phyloP scores from a whole-genome alignment of 805 yeast genomes.

The Spencermartinsiella europaea region DNA sequence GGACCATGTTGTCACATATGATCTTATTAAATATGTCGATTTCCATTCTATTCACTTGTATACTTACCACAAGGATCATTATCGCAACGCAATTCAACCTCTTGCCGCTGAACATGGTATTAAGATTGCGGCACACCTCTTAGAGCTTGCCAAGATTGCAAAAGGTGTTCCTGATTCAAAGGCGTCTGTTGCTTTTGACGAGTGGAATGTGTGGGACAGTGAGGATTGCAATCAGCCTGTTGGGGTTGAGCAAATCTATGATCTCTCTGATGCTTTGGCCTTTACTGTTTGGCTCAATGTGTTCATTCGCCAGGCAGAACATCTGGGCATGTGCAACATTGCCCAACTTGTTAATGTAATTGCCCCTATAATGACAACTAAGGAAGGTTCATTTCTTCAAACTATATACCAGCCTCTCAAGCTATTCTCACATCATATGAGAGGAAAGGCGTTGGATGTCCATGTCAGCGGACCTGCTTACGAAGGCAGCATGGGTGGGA shows the following conservation, averaged over 20 bases:
- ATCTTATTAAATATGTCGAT: constrained; percentile 27
- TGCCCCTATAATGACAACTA: constrained; percentile 34
- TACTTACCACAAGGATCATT: constrained; percentile 26
- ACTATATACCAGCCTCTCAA: constrained; percentile 30
- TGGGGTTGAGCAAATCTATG: constrained; percentile 34
- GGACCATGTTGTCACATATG: constrained; percentile 30
- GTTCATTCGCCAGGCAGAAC: constrained; percentile 31
- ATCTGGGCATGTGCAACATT: constrained; percentile 33
- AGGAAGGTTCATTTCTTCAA: constrained; percentile 27
- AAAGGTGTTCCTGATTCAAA: constrained; percentile 15
- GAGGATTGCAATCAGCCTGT: constrained; percentile 27
- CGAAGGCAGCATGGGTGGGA: constrained; percentile 27
- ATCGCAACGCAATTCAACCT: constrained; percentile 29
- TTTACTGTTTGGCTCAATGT: constrained; percentile 35
- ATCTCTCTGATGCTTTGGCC: constrained; percentile 32
- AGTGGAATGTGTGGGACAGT: constrained; percentile 38
- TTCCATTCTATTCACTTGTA: constrained; percentile 33
- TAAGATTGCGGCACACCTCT: constrained; percentile 27
- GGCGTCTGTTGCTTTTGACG: constrained; percentile 33
- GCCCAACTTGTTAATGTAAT: constrained; percentile 36
- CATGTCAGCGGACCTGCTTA: constrained; percentile 31
- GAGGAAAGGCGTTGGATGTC: constrained; percentile 30
- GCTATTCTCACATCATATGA: constrained; percentile 32
- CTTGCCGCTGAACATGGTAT: constrained; percentile 34
- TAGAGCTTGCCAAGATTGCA: constrained; percentile 30